phyloP scores from a whole-genome alignment of 352 stramenopile genomes.

The Phytophthora capsici region DNA sequence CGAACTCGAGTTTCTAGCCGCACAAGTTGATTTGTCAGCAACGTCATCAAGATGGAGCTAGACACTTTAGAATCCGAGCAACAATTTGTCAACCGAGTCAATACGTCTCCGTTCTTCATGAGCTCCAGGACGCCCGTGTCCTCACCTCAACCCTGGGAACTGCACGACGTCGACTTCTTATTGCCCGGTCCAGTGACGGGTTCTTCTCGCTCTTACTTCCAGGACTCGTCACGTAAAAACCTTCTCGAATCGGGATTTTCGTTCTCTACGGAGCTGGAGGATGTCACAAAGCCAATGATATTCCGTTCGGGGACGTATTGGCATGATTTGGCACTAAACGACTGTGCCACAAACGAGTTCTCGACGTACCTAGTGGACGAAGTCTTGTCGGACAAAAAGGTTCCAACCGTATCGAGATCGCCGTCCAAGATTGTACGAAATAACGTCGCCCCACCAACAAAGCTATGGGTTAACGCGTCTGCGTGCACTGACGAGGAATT shows the following conservation, averaged over 20 bases:
- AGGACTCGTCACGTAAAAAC: constrained; percentile 12
- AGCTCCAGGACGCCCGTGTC: constrained; percentile 24
- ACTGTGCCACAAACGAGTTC: constrained; percentile 16
- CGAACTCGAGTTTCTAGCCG: neutral
- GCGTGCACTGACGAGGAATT: constrained; percentile 2
- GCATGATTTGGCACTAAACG: constrained; percentile 26
- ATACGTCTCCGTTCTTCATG: constrained; percentile 49
- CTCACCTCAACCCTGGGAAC: constrained; percentile 25
- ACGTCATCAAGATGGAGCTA: constrained; percentile 36
- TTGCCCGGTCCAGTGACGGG: constrained; percentile 14
- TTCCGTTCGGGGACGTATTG: constrained; percentile 19
- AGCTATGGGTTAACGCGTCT: constrained; percentile 20
- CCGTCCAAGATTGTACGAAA: neutral
- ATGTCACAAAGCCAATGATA: constrained; percentile 5
- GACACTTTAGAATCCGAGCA: constrained; percentile 42
- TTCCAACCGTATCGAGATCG: neutral
- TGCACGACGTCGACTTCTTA: constrained; percentile 50
- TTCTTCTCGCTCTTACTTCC: constrained; percentile 4
- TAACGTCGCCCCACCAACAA: constrained; percentile 6
- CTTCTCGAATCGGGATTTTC: constrained; percentile 15
- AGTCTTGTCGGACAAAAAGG: constrained; percentile 16
- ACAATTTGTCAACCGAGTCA: constrained; percentile 29
- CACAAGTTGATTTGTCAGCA: neutral
- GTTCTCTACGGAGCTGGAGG: constrained; percentile 16
- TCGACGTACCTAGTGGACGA: constrained; percentile 24